Evolutionary conservation across 208 protist genomes (phyloP), one percentile per base, ranked within the genome.

Genomic region (Trypanosoma mega): DNA sequence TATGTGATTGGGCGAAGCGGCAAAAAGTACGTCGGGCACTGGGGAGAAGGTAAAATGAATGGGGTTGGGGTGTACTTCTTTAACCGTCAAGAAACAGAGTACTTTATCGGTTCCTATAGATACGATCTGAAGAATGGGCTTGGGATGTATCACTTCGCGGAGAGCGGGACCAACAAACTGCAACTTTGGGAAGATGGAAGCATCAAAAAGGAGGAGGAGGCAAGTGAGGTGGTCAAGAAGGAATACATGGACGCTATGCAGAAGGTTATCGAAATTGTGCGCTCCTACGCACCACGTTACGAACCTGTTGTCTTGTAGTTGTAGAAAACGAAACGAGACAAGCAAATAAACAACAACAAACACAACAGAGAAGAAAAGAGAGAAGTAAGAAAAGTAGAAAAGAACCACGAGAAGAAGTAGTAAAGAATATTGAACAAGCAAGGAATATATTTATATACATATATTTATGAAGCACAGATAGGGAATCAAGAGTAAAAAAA

Each of bases 1-100:
- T 96, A 96, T 63, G 78, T 84, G 36, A 90, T 90, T 62, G 89
- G 89, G 5, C 72, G 82, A 36, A 93, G 78, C 55, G 86, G 89
- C 24, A 96, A 96, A 63, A 86, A 85, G 52, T 96, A 85, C 52
- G 86, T 93, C 1, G 89, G 89, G 11, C 73, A 87, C 60, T 96
- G 89, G 86, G 48, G 68, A 18, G 78, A 92, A 30, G 89, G 85
- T 27, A 92, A 91, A 54, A 96, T 96, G 89, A 80, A 93, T 61
- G 89, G 89, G 39, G 75, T 87, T 20, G 89, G 89, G 8, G 78
- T 96, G 18, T 96, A 96, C 70, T 96, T 92, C 60, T 96, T 96
- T 73, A 93, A 88, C 55, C 71, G 76, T 4, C 74, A 85, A 63
- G 82, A 93, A 68, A 96, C 77, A 9, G 86, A 96, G 66, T 96